Percentiles rank a stretch among this genome's conserved stretches.
Conservation (phyloP, 495 filamentous ascomycete species). For the Articulospora tetracladia region DNA sequence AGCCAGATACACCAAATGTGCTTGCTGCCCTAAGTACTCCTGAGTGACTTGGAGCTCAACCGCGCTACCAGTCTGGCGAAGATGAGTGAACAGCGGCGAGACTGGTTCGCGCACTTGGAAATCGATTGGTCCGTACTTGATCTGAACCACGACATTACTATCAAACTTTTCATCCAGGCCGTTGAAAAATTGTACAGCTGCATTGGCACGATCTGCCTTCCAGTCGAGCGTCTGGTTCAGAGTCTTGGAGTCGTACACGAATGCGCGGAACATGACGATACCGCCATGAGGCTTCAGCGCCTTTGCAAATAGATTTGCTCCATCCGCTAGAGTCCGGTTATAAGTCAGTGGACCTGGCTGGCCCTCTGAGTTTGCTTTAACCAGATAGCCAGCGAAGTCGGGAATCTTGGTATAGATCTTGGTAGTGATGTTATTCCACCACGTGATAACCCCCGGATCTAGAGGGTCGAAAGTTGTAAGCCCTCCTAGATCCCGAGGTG, state of each 20-base stretch:
- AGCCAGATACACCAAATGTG: slow-evolving; percentile 61
- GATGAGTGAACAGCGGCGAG: slow-evolving; percentile 66
- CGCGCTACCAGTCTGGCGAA: slow-evolving; percentile 51
- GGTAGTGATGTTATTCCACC: slow-evolving; percentile 57
- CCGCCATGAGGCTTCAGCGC: slow-evolving; percentile 59
- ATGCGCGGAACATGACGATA: slow-evolving; percentile 68
- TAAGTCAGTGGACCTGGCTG: slow-evolving; percentile 68
- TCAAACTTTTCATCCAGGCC: slow-evolving; percentile 61
- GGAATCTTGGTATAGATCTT: slow-evolving; percentile 57
- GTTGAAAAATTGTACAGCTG: slow-evolving; percentile 64
- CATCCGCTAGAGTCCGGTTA: slow-evolving; percentile 64
- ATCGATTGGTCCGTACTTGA: slow-evolving; percentile 73
- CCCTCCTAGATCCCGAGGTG: slow-evolving; percentile 53
- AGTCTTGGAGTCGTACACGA: slow-evolving; percentile 57
- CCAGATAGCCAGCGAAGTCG: slow-evolving; percentile 64
- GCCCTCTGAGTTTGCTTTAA: slow-evolving; percentile 74
- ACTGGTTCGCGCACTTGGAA: slow-evolving; percentile 71
- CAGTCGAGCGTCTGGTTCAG: slow-evolving; percentile 50
- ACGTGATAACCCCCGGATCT: slow-evolving; percentile 51
- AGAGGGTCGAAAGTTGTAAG: slow-evolving; percentile 63
- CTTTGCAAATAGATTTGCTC: slow-evolving; percentile 66
- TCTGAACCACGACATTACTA: slow-evolving; percentile 67
- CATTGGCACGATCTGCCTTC: slow-evolving; percentile 66
- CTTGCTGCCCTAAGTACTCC: slow-evolving; percentile 71
- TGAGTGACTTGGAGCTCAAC: slow-evolving; percentile 66